A percentile compares a stretch with the other conserved stretches of the same genome.
These are phyloP conservation scores for Candida vartiovaarae DNA, from an alignment of 805 yeast genomes.

Conservation along the genomic window DNA sequence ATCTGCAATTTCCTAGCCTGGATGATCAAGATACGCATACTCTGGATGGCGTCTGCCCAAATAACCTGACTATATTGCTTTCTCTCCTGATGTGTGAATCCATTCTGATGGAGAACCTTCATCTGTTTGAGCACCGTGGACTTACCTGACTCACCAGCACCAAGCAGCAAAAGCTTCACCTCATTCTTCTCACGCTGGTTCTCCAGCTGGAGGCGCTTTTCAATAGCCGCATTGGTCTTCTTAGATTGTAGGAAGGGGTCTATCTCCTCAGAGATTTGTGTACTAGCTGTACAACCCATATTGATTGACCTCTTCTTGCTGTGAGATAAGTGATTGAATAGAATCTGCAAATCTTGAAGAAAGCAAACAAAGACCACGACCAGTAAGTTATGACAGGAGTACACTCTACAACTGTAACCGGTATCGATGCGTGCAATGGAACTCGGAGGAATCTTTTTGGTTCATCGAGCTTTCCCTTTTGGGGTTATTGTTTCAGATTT, in stretches of 20 bases:
- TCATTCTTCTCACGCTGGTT: conserved; percentile 50
- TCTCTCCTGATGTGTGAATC: conserved; percentile 76
- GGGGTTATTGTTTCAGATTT: too few species aligned
- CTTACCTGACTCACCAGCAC: conserved; percentile 94
- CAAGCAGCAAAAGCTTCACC: conserved; percentile 69
- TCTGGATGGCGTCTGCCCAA: conserved; percentile 86
- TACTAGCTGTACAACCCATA: conserved; percentile 72
- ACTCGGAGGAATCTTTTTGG: too few species aligned
- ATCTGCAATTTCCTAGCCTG: conserved; percentile 66
- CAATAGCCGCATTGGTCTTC: conserved; percentile 55
- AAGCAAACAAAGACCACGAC: too few species aligned
- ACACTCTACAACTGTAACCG: too few species aligned
- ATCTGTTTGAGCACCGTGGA: conserved; percentile 88
- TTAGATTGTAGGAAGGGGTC: conserved; percentile 48
- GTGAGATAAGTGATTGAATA: neutral
- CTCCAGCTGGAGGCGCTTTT: conserved; percentile 47
- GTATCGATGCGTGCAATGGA: too few species aligned
- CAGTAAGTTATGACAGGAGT: too few species aligned
- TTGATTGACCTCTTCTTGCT: neutral
- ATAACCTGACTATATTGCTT: conserved; percentile 77
- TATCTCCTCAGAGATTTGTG: conserved; percentile 30
- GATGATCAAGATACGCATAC: conserved; percentile 72
- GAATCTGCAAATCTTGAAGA: neutral
- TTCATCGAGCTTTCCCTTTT: too few species aligned
- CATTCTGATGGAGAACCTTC: conserved; percentile 77